Conservation (phyloP, 2,329 filamentous ascomycete genomes). For the Arthroderma sp. region DNA sequence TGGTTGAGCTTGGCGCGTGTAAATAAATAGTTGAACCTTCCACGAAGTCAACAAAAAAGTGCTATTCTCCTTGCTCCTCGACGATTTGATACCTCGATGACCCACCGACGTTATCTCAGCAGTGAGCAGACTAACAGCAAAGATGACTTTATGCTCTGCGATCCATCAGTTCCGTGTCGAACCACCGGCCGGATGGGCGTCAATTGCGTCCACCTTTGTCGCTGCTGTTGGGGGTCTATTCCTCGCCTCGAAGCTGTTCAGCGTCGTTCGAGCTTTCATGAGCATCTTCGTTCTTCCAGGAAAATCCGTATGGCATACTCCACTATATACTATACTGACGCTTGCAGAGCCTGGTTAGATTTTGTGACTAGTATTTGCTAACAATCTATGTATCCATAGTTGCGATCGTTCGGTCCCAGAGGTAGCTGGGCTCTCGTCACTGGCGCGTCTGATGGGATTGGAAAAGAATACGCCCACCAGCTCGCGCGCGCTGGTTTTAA, state of each 20-base stretch:
- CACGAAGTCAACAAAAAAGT: not conserved
- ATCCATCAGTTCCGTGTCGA: slow-evolving; percentile 26
- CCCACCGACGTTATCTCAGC: not conserved
- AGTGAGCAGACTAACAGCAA: not conserved
- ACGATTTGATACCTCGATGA: not conserved
- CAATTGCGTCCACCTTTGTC: slow-evolving; percentile 26
- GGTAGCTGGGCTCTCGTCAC: slow-evolving; percentile 92
- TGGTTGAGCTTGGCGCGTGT: not conserved
- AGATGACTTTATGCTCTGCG: not conserved
- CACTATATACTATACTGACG: not conserved
- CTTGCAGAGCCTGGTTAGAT: not conserved
- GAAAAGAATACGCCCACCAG: slow-evolving; percentile 89
- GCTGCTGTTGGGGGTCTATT: slow-evolving; percentile 46
- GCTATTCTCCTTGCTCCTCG: no score
- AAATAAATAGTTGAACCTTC: not conserved
- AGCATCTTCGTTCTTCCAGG: slow-evolving; percentile 55
- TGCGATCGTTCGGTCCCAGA: slow-evolving; percentile 78
- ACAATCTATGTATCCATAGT: slow-evolving; percentile 38
- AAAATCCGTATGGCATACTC: slow-evolving; percentile 32
- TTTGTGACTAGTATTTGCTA: not conserved
- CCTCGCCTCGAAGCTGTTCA: slow-evolving; percentile 45
- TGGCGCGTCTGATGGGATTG: slow-evolving; percentile 88
- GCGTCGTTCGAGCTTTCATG: slow-evolving; percentile 50
- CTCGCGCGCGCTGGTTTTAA: slow-evolving; percentile 89
- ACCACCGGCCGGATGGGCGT: slow-evolving; percentile 27